Evolutionary conservation across 192 early-diverging fungal genomes (phyloP), one percentile per base, ranked within the genome.

Genomic region (Coemansia erecta): DNA sequence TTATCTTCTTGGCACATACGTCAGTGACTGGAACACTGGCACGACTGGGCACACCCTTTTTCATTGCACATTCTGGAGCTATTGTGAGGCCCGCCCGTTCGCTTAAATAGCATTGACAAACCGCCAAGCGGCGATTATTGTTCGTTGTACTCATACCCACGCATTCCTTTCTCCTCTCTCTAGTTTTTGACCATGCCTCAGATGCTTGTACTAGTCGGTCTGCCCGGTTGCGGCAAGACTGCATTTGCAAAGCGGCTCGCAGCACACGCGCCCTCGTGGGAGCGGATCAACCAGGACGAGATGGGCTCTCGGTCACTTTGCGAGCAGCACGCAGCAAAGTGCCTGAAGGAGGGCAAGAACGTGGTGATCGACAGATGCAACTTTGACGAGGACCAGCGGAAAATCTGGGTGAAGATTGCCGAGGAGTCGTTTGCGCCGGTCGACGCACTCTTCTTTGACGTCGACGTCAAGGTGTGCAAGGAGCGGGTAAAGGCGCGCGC

Each of bases 331-430:
- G 68, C 81, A 9, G 68, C 64, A 24, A 63, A 79, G 49, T 58
- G 53, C 60, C 64, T 82, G 23, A 64, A 81, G 54, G 64, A 84
- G 35, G 71, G 83, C 46, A 81, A 86, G 53, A 87, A 84, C 64
- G 86, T 89, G 10, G 73, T 91, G 58, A 80, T 91, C 14, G 89
- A 91, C 66, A 84, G 89, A 24, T 86, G 87, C 73, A 91, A 91
- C 75, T 91, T 91, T 82, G 85, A 91, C 63, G 71, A 80, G 46
- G 68, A 77, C 56, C 89, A 91, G 69, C 83, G 89, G 52, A 85
- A 84, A 65, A 81, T 81, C 53, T 91, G 88, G 88, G 67, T 90
- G 26, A 77, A 80, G 41, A 73, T 90, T 46, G 89, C 88, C 28
- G 63, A 80, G 26, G 64, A 85, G n/a, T 70, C 80, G 13, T 73